Base-by-base conservation (phyloP, 2,329 filamentous ascomycete species). In the Xylaria arbuscula region DNA sequence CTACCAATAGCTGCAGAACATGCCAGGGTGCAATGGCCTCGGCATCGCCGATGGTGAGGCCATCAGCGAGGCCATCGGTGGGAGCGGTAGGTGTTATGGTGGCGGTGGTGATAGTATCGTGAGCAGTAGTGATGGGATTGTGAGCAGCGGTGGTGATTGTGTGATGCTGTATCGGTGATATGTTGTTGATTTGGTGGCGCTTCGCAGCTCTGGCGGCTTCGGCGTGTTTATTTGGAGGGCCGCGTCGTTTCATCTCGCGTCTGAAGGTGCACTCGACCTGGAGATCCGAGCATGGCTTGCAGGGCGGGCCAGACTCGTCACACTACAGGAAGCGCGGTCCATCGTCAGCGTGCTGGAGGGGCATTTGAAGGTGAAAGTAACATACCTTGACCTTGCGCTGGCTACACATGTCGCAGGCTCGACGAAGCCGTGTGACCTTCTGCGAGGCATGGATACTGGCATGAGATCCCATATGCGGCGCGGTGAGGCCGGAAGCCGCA, bases 1-100 rank as follows among this genome's bases (percentile, higher is more conserved):
- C 90, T 66, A 94, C 87, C 17, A 94, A 83, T 1, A 90, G 84
- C 74, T 91, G 86, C 61, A 94, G 81, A 11, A 90, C 88, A 8
- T 88, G 86, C 78, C 90, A 84, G 0, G 92, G 90, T 48, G 90
- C 92, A 69, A 94, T 93, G 1, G 87, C 83, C 76, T 94, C 92
- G 56, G 90, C 87, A 67, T 88, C 86, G 15, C 28, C 28, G 2
- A 28, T 28, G 28, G 28, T 28, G 28, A 28, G 28, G 28, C 28
- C 28, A 5, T 28, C 5, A 5, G 28, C 28, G n/a, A 78, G 77
- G 1, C 76, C 74, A 15, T 80, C 80, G 17, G 82, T 67, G 2
- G 76, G 75, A 3, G 80, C 76, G 36, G 83, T 84, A 13, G 84
- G 83, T 69, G 84, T 83, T 69, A 86, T 81, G 32, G 87, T 77